These are phyloP conservation scores for Balansia obtecta DNA, from an alignment of 2,329 filamentous ascomycete genomes.

Conservation along the genomic window DNA sequence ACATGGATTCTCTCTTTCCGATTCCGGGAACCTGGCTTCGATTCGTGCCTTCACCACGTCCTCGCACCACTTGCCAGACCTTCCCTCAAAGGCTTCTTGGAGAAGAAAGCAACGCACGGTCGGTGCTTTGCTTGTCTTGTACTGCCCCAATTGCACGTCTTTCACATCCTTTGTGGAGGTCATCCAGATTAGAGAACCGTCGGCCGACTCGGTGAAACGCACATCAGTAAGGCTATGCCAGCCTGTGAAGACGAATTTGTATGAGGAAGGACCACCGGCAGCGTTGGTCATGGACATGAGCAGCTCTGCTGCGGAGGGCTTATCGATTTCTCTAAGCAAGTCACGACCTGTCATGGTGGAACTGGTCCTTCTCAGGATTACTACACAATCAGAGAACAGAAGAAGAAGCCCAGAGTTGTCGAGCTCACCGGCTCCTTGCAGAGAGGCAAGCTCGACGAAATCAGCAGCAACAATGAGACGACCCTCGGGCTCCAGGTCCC, in stretches of 20 bases:
- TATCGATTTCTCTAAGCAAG: slow-evolving; percentile 74
- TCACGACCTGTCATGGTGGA: slow-evolving; percentile 59
- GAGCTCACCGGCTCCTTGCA: slow-evolving; percentile 31
- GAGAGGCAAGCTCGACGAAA: slow-evolving; percentile 62
- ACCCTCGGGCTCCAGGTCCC: slow-evolving; percentile 57
- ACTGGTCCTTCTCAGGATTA: slow-evolving; percentile 61
- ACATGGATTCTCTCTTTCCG: slow-evolving; percentile 66
- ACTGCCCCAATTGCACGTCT: slow-evolving; percentile 34
- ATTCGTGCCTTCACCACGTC: slow-evolving; percentile 79
- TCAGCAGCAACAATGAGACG: slow-evolving; percentile 74
- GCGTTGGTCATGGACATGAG: slow-evolving; percentile 52
- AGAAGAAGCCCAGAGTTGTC: slow-evolving; percentile 60
- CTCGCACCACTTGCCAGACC: slow-evolving; percentile 64
- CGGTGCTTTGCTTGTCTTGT: slow-evolving; percentile 30
- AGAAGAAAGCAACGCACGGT: slow-evolving; percentile 60
- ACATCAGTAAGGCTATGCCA: slow-evolving; percentile 58
- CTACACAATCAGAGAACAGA: slow-evolving; percentile 70
- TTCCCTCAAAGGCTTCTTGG: slow-evolving; percentile 65
- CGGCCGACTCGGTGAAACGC: slow-evolving; percentile 58
- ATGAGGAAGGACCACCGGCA: slow-evolving; percentile 45
- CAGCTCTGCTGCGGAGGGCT: slow-evolving; percentile 53
- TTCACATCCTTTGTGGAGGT: slow-evolving; percentile 50
- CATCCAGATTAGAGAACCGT: slow-evolving; percentile 56
- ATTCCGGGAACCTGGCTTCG: slow-evolving; percentile 71
- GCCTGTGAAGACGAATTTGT: slow-evolving; percentile 65